Conservation (phyloP, 2,329 filamentous ascomycete species). For the Madurella mycetomatis region DNA sequence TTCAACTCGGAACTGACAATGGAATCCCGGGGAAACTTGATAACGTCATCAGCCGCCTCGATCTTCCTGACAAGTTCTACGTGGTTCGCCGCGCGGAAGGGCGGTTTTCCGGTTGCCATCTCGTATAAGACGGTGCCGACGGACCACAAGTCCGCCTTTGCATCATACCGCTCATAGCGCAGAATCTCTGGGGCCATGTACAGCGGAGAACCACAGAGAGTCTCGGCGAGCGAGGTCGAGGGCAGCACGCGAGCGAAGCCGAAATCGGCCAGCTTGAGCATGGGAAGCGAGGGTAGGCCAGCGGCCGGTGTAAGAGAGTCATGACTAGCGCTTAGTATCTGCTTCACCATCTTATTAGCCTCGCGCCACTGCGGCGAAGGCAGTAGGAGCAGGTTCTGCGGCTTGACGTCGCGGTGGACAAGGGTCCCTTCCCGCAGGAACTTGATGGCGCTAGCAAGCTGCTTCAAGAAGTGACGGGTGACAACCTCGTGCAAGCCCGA, state of each 20-base stretch:
- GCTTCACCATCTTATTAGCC: conserved; percentile 56
- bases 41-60: conserved; percentile 79
- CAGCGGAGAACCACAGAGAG: conserved; percentile 89
- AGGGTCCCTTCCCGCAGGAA: conserved; percentile 82
- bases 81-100: conserved; percentile 89
- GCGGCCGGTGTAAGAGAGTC: conserved; percentile 76
- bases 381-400: conserved; percentile 88
- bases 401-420: conserved; percentile 95
- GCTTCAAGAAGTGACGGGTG: conserved; percentile 91
- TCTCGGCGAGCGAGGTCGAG: conserved; percentile 87
- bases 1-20: conserved; percentile 73
- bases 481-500: conserved; percentile 96
- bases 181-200: conserved; percentile 99
- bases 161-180: conserved; percentile 94
- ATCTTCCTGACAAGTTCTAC: conserved; percentile 91
- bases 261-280: conserved; percentile 97
- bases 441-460: conserved; percentile 84
- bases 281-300: conserved; percentile 79
- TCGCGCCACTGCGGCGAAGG: conserved; percentile 71
- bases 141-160: conserved; percentile 96
- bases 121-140: conserved; percentile 94
- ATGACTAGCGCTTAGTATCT: conserved; percentile 71
- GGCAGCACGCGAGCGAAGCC: conserved; percentile 94
- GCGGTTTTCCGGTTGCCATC: conserved; percentile 86
- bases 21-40: conserved; percentile 73